Base-by-base conservation (phyloP, 129 eudicot genomes). In the Tagetes patula region DNA sequence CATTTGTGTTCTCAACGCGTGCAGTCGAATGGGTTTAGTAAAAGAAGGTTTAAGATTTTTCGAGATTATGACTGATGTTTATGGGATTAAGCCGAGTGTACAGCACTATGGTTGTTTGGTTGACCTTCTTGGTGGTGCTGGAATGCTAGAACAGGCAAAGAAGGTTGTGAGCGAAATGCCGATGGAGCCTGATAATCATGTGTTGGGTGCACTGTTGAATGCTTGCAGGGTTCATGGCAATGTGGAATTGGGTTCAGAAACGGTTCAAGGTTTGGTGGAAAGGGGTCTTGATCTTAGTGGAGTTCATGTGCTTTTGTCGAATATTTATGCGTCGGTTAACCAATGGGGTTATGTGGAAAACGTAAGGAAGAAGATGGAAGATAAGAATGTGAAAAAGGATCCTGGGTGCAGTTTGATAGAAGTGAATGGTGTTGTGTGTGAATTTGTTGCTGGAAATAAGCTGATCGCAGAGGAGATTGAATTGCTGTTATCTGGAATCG, bases 51-150 rank as follows among this genome's bases (percentile, higher is more conserved):
- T 84, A 53, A 40, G 46, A 60, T 65, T 85, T 40, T 86, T 91
- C 54, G 62, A 80, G 67, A 81, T 79, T 74, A 88, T 91, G 92
- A 81, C 27, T 0, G 32, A 48, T 14, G 77, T 13, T 60, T 87
- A 88, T 34, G 85, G 93, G 71, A 79, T 91, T 36, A 71, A 74
- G 52, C 91, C 96, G 7, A 74, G 75, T 59, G 77, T 82, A 6
- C 41, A 88, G 30, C 97, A 91, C 32, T 88, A 86, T 59, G 96
- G 93, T 14, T 88, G 96, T 69, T 73, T 92, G 80, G 89, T 89
- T 2, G 96, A 89, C 75, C 91, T 92, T 42, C 59, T 86, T 2
- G 94, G 91, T 20, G 71, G 96, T 14, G 84, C 89, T 0, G 96
- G 96, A 39, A 46, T 82, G 86, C 43, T 92, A 40, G 86, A 87